Evolutionary conservation across 1,284 basidiomycete genomes (phyloP).

Genomic region (Phylloporus sp.): DNA sequence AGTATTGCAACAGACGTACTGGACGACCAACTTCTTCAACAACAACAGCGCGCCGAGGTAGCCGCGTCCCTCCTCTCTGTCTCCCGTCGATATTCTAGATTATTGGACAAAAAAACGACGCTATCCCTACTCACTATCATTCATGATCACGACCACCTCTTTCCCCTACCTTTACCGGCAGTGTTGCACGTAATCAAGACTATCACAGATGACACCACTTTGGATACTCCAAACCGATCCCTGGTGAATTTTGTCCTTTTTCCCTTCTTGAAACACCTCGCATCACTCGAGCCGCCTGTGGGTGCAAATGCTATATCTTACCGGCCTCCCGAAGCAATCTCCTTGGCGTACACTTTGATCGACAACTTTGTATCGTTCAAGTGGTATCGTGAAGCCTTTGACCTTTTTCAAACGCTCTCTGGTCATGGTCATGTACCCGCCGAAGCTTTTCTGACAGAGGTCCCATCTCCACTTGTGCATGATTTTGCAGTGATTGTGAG

Average conservation of each 20-base stretch:
- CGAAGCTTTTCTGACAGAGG: slow-evolving; percentile 47
- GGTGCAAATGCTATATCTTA: slow-evolving; percentile 32
- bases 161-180: slow-evolving; percentile 29
- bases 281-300: slow-evolving; percentile 23
- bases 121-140: slow-evolving; percentile 38
- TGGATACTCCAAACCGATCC: slow-evolving; percentile 25
- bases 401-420: slow-evolving; percentile 54
- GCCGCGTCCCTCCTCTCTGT: slow-evolving; percentile 38
- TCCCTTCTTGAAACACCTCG: slow-evolving; percentile 32
- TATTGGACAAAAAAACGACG: slow-evolving; percentile 32
- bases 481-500: slow-evolving; percentile 54
- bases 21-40: slow-evolving; percentile 34
- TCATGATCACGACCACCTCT: slow-evolving; percentile 24
- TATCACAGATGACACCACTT: slow-evolving; percentile 27
- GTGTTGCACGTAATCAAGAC: slow-evolving; percentile 27
- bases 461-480: slow-evolving; percentile 41
- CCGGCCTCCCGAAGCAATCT: slow-evolving; percentile 33
- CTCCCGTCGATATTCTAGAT: slow-evolving; percentile 24
- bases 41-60: slow-evolving; percentile 35
- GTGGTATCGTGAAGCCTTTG: slow-evolving; percentile 44
- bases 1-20: slow-evolving; percentile 45
- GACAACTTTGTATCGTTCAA: slow-evolving; percentile 45
- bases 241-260: slow-evolving; percentile 27
- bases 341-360: slow-evolving; percentile 35
- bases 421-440: slow-evolving; percentile 43